Base-by-base conservation (phyloP, 208 protist genomes). In the Acanthamoeba royreba region DNA sequence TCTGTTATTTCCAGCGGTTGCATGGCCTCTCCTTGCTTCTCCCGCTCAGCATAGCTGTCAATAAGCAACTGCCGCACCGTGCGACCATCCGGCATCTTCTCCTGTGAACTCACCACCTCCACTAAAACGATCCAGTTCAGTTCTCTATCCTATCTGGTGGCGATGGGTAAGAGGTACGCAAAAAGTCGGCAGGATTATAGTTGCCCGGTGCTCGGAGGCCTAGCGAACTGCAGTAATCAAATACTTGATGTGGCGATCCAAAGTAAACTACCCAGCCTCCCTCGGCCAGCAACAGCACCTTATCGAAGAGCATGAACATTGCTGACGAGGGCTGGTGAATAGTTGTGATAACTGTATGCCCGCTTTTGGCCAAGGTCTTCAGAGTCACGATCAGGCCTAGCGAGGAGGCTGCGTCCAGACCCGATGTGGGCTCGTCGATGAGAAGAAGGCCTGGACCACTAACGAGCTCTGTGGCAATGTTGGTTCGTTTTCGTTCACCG, bases 401-500 rank as follows among this genome's bases (percentile, higher is more conserved):
- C 25, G 81, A 22, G 25, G 81, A 63, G 4, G 25, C n/a, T 33
- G 81, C 25, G 7, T 89, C 81, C 28, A 89, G 38, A 85, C 72
- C 86, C 25, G 89, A 85, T 9, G 94, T 96, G 17, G 94, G 94
- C 52, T 95, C 93, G 45, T 96, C 94, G 9, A 96, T 61, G 83
- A 95, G 94, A 46, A 95, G 31, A 8, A 96, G 79, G 38, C 22
- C 61, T 0, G 94, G 94, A 19, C 94, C 22, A 9, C 35, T 92
- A 4, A 96, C 35, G 61, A 96, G 88, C 93, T 96, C 95, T 1
- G 91, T 93, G 52, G 94, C 95, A 38, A 96, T 95, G 85, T 94
- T 95, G 31, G 95, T 95, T 9, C 95, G 69, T 69, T 96, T 96
- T 22, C 79, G 77, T 87, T 96, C 92, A 13, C 95, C 95, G 61